These are phyloP conservation scores for Penicillium cinerascens DNA, from an alignment of 495 filamentous ascomycete genomes.

Conservation along the genomic window DNA sequence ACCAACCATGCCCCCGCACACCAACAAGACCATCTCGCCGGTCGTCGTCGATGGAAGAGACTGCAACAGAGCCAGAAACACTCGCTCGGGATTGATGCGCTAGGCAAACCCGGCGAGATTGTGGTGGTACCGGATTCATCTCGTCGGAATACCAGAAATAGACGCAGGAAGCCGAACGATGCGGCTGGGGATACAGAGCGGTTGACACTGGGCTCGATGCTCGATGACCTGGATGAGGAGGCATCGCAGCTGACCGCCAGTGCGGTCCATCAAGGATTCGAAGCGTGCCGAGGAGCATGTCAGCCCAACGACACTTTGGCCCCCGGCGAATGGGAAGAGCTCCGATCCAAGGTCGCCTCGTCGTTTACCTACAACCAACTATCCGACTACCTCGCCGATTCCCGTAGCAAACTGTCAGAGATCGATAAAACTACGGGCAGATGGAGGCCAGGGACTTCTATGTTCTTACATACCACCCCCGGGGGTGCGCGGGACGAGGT, in stretches of 20 bases:
- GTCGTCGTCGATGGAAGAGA: background rate
- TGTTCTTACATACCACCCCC: conserved; percentile 16
- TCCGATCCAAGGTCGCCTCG: conserved; percentile 22
- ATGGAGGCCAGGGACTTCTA: conserved; percentile 35
- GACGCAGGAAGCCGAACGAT: background rate
- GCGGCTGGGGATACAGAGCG: conserved; percentile 1
- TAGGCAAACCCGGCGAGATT: conserved; percentile 44
- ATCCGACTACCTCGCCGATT: conserved; percentile 23
- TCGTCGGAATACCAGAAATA: conserved; percentile 3
- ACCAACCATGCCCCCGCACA: background rate
- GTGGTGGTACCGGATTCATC: conserved; percentile 30
- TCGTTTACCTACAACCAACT: conserved; percentile 39
- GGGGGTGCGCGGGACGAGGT: background rate
- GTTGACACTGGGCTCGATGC: conserved; percentile 21
- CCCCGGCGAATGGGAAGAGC: conserved; percentile 23
- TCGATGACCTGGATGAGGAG: conserved; percentile 30
- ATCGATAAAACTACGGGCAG: background rate
- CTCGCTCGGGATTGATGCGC: conserved; percentile 28
- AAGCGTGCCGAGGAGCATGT: conserved; percentile 18
- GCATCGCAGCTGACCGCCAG: conserved; percentile 1
- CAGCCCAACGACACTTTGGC: conserved; percentile 22
- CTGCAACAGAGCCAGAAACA: background rate
- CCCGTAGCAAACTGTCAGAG: background rate
- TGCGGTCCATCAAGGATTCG: conserved; percentile 20
- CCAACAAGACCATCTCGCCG: no score